Base-by-base conservation (phyloP, 2,329 filamentous ascomycete genomes). In the Trichoderma sp. region DNA sequence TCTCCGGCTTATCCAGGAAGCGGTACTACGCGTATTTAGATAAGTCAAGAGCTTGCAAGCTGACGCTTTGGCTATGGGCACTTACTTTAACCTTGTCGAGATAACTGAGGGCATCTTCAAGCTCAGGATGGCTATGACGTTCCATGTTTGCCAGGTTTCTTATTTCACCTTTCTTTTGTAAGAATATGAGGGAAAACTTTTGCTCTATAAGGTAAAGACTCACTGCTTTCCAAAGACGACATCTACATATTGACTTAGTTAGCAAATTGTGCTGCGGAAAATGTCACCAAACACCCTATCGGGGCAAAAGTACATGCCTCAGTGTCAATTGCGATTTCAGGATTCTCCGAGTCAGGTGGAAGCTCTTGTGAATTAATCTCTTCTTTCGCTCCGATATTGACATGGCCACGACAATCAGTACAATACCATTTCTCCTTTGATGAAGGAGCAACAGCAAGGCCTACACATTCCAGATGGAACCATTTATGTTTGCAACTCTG, bases 301-400 rank as follows among this genome's bases (percentile, higher is more conserved):
- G n/a, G 14, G 9, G 21, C 45, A 59, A 56, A 12, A 29, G 31
- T 18, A 78, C 83, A 63, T 79, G 98, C 96, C 91, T 98, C 95
- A 29, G 96, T 98, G 82, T 99, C 95, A 81, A 99, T 97, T 60
- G 95, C 95, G 83, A 99, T 98, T 18, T 94, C 89, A 8, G 97
- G 97, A 81, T 97, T 96, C 96, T 96, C 98, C 38, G 89, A 92
- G 77, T 97, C 94, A 0, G 97, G 97, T 6, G 97, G 97, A 75
- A 99, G 3, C 38, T 0, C 38, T 41, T 18, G 16, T 33, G 29
- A 1, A n/a, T 33, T 6, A 31, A 5, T n/a, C 4, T 62, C 9
- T 2, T 3, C 29, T 21, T 12, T 11, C 60, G 14, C 3, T 21
- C 9, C 60, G 29, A 21, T 35, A 35, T 35, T 6, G 11, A 35